phyloP scores from a whole-genome alignment of 768 basidiomycete genomes.

The Lanmaoa rubissima region DNA sequence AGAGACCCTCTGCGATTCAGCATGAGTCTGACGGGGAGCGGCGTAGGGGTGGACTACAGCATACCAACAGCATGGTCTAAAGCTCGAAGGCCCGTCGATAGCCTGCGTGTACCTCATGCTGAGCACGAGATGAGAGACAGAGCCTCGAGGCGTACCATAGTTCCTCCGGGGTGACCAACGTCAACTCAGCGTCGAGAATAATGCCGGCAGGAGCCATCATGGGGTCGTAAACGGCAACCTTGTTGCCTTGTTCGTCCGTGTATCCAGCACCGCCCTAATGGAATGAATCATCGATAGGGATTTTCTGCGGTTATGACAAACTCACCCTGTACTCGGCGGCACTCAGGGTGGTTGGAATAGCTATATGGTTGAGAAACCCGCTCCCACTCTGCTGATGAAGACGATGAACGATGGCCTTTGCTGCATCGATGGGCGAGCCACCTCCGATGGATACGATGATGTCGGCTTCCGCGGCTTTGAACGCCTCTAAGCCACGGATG shows the following conservation, averaged over 20 bases:
- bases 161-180: slow-evolving; percentile 67
- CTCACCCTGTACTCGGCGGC: slow-evolving; percentile 72
- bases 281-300: slow-evolving; percentile 1
- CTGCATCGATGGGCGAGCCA: slow-evolving; percentile 76
- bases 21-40: not conserved
- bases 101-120: slow-evolving; percentile 39
- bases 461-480: slow-evolving; percentile 59
- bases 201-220: slow-evolving; percentile 68
- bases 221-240: slow-evolving; percentile 52
- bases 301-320: not conserved
- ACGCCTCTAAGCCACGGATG: slow-evolving; percentile 49
- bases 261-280: slow-evolving; percentile 64
- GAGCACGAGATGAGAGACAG: slow-evolving; percentile 4
- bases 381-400: slow-evolving; percentile 56
- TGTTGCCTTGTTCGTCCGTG: slow-evolving; percentile 66
- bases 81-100: slow-evolving; percentile 77
- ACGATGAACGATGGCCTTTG: slow-evolving; percentile 69
- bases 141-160: slow-evolving; percentile 52
- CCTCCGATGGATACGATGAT: slow-evolving; percentile 75
- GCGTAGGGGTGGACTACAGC: slow-evolving; percentile 16
- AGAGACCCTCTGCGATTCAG: slow-evolving; percentile 49
- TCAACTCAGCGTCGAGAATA: slow-evolving; percentile 75
- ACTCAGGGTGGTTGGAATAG: slow-evolving; percentile 80
- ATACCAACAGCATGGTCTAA: slow-evolving; percentile 76
- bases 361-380: slow-evolving; percentile 59